Evolutionary conservation across 2,329 filamentous ascomycete genomes (phyloP), one percentile per base, ranked within the genome.

Genomic region (Blumeria hordei): DNA sequence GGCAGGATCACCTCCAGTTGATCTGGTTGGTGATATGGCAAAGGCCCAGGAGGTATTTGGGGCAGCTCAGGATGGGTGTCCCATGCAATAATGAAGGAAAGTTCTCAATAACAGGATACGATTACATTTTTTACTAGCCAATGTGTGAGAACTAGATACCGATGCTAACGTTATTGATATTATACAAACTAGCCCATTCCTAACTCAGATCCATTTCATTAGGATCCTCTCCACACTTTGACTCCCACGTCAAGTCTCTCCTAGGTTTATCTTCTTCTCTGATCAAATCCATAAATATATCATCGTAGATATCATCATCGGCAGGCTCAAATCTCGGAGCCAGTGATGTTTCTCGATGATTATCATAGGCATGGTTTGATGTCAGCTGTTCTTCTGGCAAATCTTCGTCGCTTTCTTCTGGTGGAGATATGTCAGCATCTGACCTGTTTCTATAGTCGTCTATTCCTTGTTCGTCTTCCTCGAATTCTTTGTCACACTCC

Each of bases 11-110:
- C 92, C 92, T 47, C 92, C 92, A 0, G 75, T 85, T 39, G 92
- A 96, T 67, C 72, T 98, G 16, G 84, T 98, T 14, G 90, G 88
- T 55, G 87, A 94, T 65, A 83, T 94, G 77, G 80, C 81, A 55
- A 83, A 84, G 53, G 83, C 85, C 16, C 85, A 90, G 64, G 85
- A 90, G 60, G 76, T 75, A 6, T 71, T 82, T 56, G 75, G 72
- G 44, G 72, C 69, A 36, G 72, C 76, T 32, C 78, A 81, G 60
- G 78, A 81, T 61, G 71, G 75, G 32, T 82, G 78, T 62, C 75
- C 77, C 58, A 74, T 74, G 56, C 78, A 81, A 69, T 82, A 70
- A 69, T 66, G 28, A 58, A 55, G 51, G 49, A 56, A 44, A 43
- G 55, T 2, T 28, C 21, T 28, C 4, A 4, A 28, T 28, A 28